Evolutionary conservation across 176 grass and related monocot genomes (phyloP).

Genomic region (Musa schizocarpa): DNA sequence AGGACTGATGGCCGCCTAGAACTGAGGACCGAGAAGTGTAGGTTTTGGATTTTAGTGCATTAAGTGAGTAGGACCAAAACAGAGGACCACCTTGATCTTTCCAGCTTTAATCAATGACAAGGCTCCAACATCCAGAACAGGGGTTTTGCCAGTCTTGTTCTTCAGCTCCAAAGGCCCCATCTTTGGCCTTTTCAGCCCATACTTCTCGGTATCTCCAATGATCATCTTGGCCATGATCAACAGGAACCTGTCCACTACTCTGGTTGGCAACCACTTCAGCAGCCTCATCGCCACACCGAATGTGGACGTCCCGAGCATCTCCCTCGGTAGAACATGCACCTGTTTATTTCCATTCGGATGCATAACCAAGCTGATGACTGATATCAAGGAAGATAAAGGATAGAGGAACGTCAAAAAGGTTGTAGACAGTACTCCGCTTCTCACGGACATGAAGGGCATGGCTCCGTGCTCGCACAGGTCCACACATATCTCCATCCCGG

Average conservation of each 20-base stretch:
- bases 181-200: conserved; percentile 76
- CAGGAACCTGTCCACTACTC: conserved; percentile 60
- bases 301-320: conserved; percentile 70
- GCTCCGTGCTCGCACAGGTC: conserved; percentile 78
- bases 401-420: neutral
- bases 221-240: conserved; percentile 41
- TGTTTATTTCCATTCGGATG: conserved; percentile 8
- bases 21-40: too few species aligned
- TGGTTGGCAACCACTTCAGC: conserved; percentile 57
- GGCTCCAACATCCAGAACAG: conserved; percentile 86
- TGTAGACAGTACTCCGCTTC: conserved; percentile 53
- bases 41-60: too few species aligned
- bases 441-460: conserved; percentile 79
- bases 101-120: conserved; percentile 73
- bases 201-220: conserved; percentile 61
- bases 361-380: neutral
- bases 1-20: too few species aligned
- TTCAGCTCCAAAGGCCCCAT: conserved; percentile 83
- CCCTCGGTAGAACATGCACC: conserved; percentile 86
- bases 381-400: neutral
- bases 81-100: conserved; percentile 49
- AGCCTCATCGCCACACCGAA: conserved; percentile 68
- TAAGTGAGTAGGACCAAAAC: too few species aligned
- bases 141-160: conserved; percentile 68
- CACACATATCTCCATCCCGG: conserved; percentile 94